These are phyloP conservation scores for Camelina neglecta DNA, from an alignment of 345 rosid genomes.

Conservation along the genomic window DNA sequence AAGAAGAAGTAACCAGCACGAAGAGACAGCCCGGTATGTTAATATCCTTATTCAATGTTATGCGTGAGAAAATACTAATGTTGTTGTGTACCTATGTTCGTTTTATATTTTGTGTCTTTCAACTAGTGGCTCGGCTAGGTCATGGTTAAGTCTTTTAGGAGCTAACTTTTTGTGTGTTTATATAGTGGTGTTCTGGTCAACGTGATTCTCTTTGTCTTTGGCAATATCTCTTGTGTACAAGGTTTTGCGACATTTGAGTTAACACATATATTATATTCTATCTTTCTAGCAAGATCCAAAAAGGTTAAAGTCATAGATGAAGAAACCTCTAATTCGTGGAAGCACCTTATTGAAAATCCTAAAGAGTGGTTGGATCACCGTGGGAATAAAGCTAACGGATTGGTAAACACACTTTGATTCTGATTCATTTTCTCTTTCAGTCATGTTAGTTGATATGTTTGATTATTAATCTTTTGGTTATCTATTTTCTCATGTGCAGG, in stretches of 20 bases:
- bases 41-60: not conserved
- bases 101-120: not conserved
- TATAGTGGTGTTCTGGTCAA: not conserved
- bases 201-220: not conserved
- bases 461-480: constrained; percentile 12
- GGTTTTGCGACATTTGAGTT: not conserved
- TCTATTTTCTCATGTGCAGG: constrained; percentile 43
- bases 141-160: constrained; percentile 14
- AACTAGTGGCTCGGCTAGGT: constrained; percentile 1
- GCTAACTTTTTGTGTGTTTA: not conserved
- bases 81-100: not conserved
- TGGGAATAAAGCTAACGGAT: constrained; percentile 55
- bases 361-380: constrained; percentile 76
- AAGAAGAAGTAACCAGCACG: constrained; percentile 7
- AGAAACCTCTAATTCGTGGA: constrained; percentile 52
- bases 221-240: not conserved
- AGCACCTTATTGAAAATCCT: constrained; percentile 62
- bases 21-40: constrained; percentile 30
- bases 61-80: not conserved
- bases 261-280: not conserved
- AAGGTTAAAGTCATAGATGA: constrained; percentile 30
- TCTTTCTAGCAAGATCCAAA: constrained; percentile 25
- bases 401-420: constrained; percentile 47
- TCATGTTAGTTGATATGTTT: constrained; percentile 11
- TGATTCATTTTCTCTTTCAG: not conserved